Evolutionary conservation across 2,329 filamentous ascomycete species (phyloP), one percentile per base, ranked within the genome.

Genomic region (Achaetomium macrosporum): DNA sequence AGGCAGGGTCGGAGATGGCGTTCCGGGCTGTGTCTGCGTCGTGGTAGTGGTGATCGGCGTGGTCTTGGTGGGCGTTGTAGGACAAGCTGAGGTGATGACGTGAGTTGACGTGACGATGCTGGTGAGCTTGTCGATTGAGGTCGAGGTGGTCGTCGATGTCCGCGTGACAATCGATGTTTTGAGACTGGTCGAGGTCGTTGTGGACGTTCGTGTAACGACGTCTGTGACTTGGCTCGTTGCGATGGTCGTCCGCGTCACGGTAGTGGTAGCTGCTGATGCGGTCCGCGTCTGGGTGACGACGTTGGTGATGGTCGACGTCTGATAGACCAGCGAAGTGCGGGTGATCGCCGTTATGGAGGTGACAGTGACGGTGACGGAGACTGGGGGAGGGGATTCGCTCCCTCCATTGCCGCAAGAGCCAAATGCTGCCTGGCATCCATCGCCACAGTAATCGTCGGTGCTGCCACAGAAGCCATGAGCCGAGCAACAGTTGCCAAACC

Each of bases 161-260:
- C 42, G 45, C 9, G 52, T 59, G 8, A 37, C 41, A 3, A 50
- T 58, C 11, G 46, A 33, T 1, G 61, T 61, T n/a, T 16, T 53
- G 7, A 58, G 40, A 30, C 48, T 56, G 9, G 57, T 59, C 5
- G 51, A 86, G 93, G 90, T 88, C 0, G 82, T 95, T 30, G 82
- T 88, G 61, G 88, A 93, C 71, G 88, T 91, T 51, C n/a, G 44
- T 2, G 54, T 57, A 17, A 46, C 37, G 30, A 16, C 20, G 25
- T 35, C 48, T 1, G 37, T 45, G 12, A 36, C 20, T 25, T 25
- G 25, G 25, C 25, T 25, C 25, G 25, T 25, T 7, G 4, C 25
- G 25, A 25, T 25, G 25, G 25, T 25, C 25, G 25, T 25, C 25
- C 25, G 25, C 4, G 25, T 25, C 25, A 25, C 25, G 25, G 25